Percentiles rank a stretch among this genome's conserved stretches.
These are phyloP conservation scores for Durotheca rogersii DNA, from an alignment of 495 filamentous ascomycete species.

Conservation along the genomic window DNA sequence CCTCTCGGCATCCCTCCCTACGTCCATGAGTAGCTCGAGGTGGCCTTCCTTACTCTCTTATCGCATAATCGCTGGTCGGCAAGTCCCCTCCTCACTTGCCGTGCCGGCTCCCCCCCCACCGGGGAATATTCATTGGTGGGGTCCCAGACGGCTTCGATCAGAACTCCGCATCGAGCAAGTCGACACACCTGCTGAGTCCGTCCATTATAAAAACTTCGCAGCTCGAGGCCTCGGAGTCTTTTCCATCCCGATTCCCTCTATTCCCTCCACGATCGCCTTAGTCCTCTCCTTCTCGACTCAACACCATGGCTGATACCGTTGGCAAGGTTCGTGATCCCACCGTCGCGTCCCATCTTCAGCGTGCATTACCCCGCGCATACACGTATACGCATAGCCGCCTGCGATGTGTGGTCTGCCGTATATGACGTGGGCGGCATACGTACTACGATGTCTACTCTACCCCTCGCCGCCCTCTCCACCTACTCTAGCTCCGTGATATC, in stretches of 20 bases:
- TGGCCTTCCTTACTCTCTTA: neutral
- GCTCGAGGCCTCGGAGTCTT: slow-evolving; percentile 10
- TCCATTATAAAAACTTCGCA: slow-evolving; percentile 26
- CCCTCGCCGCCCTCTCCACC: too few relatives aligned
- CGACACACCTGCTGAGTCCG: slow-evolving; percentile 1
- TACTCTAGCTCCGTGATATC: too few relatives aligned
- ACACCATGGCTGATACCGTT: slow-evolving; percentile 48
- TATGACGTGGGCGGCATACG: neutral
- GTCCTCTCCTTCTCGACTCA: neutral
- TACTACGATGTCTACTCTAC: too few relatives aligned
- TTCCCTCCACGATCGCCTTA: too few relatives aligned
- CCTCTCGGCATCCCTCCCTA: slow-evolving; percentile 2
- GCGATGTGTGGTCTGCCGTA: neutral
- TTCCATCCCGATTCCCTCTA: slow-evolving; percentile 4
- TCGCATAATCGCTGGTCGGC: neutral
- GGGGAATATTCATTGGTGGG: slow-evolving; percentile 32
- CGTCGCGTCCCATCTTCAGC: neutral
- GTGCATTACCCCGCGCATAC: slow-evolving; percentile 31
- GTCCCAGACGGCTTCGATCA: slow-evolving; percentile 17
- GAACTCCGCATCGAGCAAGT: slow-evolving; percentile 28
- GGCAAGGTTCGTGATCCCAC: slow-evolving; percentile 44
- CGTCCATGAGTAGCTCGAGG: slow-evolving; percentile 1
- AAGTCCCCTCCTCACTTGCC: slow-evolving; percentile 17
- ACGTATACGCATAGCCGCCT: slow-evolving; percentile 1
- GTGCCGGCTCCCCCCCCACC: slow-evolving; percentile 38